Conservation (phyloP, 2,329 filamentous ascomycete species). For the Ophiocordyceps camponoti-leonardi region DNA sequence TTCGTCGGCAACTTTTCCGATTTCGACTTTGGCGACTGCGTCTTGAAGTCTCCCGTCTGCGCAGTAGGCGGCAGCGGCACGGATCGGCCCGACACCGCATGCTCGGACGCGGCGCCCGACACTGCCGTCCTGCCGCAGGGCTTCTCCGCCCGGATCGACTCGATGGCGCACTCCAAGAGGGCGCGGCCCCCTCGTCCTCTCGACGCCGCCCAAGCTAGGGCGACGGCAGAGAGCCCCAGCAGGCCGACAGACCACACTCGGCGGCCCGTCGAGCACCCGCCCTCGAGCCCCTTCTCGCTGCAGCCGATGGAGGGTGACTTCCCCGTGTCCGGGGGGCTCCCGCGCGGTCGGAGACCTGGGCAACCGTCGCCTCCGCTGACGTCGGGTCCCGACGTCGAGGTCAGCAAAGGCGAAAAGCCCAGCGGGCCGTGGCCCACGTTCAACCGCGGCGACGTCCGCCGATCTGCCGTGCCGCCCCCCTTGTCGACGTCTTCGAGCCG, state of each 20-base stretch:
- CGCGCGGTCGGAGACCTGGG: slow-evolving; percentile 14
- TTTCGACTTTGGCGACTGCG: slow-evolving; percentile 19
- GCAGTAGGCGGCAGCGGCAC: neutral
- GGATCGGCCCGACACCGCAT: neutral
- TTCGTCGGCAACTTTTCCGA: slow-evolving; percentile 19
- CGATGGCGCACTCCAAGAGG: slow-evolving; percentile 5
- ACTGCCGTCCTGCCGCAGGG: neutral
- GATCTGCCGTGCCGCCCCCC: slow-evolving; percentile 17
- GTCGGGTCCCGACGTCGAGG: neutral
- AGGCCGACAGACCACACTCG: slow-evolving; percentile 1
- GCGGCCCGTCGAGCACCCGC: slow-evolving; percentile 2
- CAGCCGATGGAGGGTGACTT: slow-evolving; percentile 15
- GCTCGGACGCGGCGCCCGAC: neutral
- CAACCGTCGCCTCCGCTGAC: slow-evolving; percentile 3
- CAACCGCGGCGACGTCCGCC: slow-evolving; percentile 11
- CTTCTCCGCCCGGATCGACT: slow-evolving; percentile 8
- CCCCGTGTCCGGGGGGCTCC: slow-evolving; percentile 16
- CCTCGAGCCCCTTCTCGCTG: slow-evolving; percentile 11
- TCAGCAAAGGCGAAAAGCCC: neutral
- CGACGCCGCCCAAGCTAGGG: neutral
- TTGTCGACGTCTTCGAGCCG: slow-evolving; percentile 14
- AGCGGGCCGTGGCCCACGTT: slow-evolving; percentile 7
- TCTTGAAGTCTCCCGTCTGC: slow-evolving; percentile 5
- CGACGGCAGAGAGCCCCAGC: neutral
- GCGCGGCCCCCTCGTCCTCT: slow-evolving; percentile 7